phyloP scores from a whole-genome alignment of 192 early-diverging fungal species.

The Coemansia sp. region DNA sequence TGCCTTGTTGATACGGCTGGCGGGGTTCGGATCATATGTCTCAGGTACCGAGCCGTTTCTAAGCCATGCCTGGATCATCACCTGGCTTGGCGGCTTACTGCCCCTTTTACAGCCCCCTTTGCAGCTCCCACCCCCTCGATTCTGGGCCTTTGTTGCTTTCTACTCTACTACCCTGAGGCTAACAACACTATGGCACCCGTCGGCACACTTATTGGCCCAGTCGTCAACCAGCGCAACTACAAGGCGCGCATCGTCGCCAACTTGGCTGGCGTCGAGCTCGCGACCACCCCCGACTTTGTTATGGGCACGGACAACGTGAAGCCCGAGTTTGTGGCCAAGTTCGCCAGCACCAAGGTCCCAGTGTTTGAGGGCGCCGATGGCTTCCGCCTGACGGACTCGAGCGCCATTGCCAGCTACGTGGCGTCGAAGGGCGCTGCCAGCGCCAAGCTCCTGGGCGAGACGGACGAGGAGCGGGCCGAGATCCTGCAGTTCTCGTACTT shows the following conservation, averaged over 20 bases:
- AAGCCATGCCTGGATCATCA: no score
- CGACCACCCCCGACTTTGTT: slow-evolving; percentile 53
- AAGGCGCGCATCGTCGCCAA: slow-evolving; percentile 71
- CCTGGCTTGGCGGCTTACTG: no score
- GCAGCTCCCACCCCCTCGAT: no score
- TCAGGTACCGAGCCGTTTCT: no score
- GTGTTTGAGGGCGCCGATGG: slow-evolving; percentile 78
- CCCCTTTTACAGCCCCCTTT: no score
- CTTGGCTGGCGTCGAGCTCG: slow-evolving; percentile 73
- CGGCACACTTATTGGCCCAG: slow-evolving; percentile 28
- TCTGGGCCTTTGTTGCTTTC: neutral
- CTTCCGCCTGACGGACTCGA: slow-evolving; percentile 67
- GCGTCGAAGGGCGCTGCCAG: slow-evolving; percentile 34
- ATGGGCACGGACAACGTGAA: slow-evolving; percentile 68
- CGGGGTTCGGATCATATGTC: no score
- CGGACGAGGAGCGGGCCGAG: slow-evolving; percentile 52
- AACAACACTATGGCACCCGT: slow-evolving; percentile 20
- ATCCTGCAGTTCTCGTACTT: slow-evolving; percentile 60
- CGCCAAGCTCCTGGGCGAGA: slow-evolving; percentile 52
- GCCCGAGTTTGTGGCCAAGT: slow-evolving; percentile 81
- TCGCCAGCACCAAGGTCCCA: slow-evolving; percentile 85
- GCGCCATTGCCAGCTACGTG: slow-evolving; percentile 85
- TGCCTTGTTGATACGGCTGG: no score
- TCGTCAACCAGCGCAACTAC: slow-evolving; percentile 32
- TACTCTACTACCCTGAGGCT: neutral